Evolutionary conservation across 1,284 basidiomycete species (phyloP).

Genomic region (Polyporus tsugae): DNA sequence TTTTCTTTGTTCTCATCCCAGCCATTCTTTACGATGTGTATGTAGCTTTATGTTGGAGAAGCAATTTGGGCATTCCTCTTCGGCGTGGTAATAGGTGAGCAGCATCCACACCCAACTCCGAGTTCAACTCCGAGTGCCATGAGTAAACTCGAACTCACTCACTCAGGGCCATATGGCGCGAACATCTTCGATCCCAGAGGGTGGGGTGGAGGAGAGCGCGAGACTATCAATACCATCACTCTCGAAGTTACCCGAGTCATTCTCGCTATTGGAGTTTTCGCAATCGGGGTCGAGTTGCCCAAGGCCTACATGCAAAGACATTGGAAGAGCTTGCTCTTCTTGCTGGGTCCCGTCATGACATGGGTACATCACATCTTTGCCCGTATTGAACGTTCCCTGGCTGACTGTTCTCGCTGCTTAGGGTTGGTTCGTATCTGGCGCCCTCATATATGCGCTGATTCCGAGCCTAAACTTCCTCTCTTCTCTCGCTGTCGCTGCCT

Average conservation of each 20-base stretch:
- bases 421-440: constrained; percentile 94
- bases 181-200: constrained; percentile 86
- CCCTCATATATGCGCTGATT: constrained; percentile 89
- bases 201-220: constrained; percentile 73
- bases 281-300: constrained; percentile 95
- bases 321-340: constrained; percentile 89
- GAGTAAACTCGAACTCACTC: constrained; percentile 12
- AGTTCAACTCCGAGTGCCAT: background rate
- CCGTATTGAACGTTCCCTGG: background rate
- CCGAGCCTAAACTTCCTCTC: constrained; percentile 89
- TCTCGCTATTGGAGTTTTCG: constrained; percentile 97
- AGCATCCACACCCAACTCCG: background rate
- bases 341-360: constrained; percentile 91
- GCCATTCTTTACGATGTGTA: background rate
- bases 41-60: constrained; percentile 92
- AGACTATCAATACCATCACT: constrained; percentile 75
- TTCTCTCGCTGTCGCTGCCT: constrained; percentile 89
- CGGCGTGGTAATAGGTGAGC: constrained; percentile 87
- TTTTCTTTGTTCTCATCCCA: constrained; percentile 15
- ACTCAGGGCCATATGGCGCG: constrained; percentile 83
- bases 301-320: constrained; percentile 93
- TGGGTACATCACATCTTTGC: constrained; percentile 63
- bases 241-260: constrained; percentile 96
- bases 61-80: constrained; percentile 96
- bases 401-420: constrained; percentile 38